Evolutionary conservation across 192 early-diverging fungal species (phyloP).

Genomic region (Backusella tarrabulga): DNA sequence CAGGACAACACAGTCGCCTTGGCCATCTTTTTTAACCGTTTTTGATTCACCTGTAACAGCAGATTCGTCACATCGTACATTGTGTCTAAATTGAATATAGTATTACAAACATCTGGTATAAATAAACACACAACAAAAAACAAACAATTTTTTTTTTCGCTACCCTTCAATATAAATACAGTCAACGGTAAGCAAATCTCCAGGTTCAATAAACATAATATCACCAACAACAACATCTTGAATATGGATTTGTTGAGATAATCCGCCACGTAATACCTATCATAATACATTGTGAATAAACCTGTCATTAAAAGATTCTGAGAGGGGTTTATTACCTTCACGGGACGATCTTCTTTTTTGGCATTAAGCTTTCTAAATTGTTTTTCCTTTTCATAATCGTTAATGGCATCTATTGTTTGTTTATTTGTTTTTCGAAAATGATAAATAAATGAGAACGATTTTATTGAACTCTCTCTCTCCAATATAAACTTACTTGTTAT

Average conservation of each 20-base stretch:
- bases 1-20: constrained; percentile 77
- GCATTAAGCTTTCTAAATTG: constrained; percentile 87
- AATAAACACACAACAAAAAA: neutral
- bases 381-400: constrained; percentile 88
- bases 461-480: neutral
- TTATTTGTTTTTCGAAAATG: neutral
- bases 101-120: neutral
- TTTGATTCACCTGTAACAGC: constrained; percentile 92
- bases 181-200: constrained; percentile 92
- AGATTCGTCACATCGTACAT: constrained; percentile 86
- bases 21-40: constrained; percentile 68
- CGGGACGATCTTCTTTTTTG: constrained; percentile 80
- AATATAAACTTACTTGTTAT: constrained; percentile 55
- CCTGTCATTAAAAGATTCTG: too few species aligned
- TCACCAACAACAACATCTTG: constrained; percentile 92
- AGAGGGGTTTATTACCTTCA: constrained; percentile 47
- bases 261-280: constrained; percentile 72
- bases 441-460: neutral
- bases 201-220: constrained; percentile 80
- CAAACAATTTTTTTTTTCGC: neutral
- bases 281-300: too few species aligned
- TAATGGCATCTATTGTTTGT: constrained; percentile 59
- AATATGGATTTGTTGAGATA: constrained; percentile 70
- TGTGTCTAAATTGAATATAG: constrained; percentile 42
- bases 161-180: constrained; percentile 69